Base-by-base conservation (phyloP, 2,329 filamentous ascomycete species). In the Aspergillus sp. region DNA sequence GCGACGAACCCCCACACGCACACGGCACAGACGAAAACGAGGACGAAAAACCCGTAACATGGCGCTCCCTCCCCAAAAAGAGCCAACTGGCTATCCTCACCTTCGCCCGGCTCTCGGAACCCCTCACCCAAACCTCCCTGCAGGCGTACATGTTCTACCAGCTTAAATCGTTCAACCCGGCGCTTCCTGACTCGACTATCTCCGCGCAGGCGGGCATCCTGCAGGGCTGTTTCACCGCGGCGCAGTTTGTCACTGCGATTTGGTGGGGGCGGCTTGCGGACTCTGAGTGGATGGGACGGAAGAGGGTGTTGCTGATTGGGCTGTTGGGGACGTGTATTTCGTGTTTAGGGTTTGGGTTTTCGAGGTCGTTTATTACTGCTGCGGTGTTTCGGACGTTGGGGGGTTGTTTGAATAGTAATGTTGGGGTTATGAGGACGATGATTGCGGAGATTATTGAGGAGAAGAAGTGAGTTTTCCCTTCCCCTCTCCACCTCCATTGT, bases 101-200 rank as follows among this genome's bases (percentile, higher is more conserved):
- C 0, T 69, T 94, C 36, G 85, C 88, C 7, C 81, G 90, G 27
- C 71, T 95, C 19, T 88, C 86, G 8, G 90, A 95, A 61, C 89
- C 89, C 4, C 71, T 95, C 31, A 86, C 88, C 0, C 86, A 93
- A 59, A 90, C 86, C 1, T 88, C 83, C 9, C 66, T 90, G 7
- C 78, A 86, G 65, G 79, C 86, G 2, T 94, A 94, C 66, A 82
- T 94, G 73, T 94, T 88, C 68, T 94, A 91, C 65, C 88, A 93
- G 64, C 78, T 95, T n/a, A 82, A 81, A 54, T 91, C 84, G 46
- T 91, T 95, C 55, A 75, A 86, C 26, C 73, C 74, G 3, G 73
- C 67, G 19, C 63, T 76, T 13, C 68, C 77, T 2, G 77, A 83
- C 42, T 75, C 75, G 2, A 81, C 78, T 2, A 90, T 95, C 52